Evolutionary conservation across 2,329 filamentous ascomycete genomes (phyloP), one percentile per base, ranked within the genome.

Genomic region (Juglanconis juglandina): DNA sequence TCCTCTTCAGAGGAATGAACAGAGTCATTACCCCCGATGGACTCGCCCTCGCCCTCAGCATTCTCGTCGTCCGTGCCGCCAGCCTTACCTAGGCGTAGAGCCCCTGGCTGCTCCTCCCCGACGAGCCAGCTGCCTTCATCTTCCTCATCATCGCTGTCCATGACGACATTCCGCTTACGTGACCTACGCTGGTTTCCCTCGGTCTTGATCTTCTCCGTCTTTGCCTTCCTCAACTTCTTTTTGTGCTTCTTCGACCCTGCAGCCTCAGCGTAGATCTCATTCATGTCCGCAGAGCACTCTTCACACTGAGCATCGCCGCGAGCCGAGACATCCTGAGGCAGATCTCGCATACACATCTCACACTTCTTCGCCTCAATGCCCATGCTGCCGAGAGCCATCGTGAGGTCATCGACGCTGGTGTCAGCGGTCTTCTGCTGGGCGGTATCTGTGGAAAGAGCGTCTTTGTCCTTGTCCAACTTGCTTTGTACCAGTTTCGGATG

Each of bases 11-110:
- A 83, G 3, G 83, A 81, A 44, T 79, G 74, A 11, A 75, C 73
- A 0, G 88, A 90, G 68, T 95, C 90, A 35, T 90, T 86, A 0
- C 88, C 86, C 42, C 83, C 83, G 53, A 96, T 80, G 71, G 86
- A 91, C 59, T 96, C 90, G 30, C 92, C 93, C 3, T 89, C 91
- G 2, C 92, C 92, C 70, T 96, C 93, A 2, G 89, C 91, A 70
- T 96, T 86, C 72, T 96, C 92, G 64, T 96, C 91, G 56, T 92
- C 89, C n/a, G 86, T 84, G 4, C 90, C 91, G n/a, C 91, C 92
- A 49, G 90, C 89, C 70, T 87, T 89, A 52, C 90, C 91, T 14
- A 93, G 79, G n/a, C 79, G 78, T 4, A 87, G 70, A 1, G 79
- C 70, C 0, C 81, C 79, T 49, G 83, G 86, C 68, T 95, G 80